phyloP scores from a whole-genome alignment of 306 rosid genomes.

The Trichosanthes cucumerina region DNA sequence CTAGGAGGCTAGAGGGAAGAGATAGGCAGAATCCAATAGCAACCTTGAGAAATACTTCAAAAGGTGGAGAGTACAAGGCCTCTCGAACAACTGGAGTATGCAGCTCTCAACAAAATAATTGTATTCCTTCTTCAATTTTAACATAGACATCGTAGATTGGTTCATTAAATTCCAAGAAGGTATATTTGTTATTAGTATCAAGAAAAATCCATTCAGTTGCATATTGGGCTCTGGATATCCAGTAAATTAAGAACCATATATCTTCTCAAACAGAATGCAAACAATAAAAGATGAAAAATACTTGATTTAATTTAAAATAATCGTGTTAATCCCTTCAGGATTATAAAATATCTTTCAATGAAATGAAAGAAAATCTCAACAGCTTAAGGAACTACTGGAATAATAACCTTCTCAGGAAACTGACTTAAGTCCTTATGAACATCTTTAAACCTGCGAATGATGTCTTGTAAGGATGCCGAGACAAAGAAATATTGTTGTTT shows the following conservation, averaged over 20 bases:
- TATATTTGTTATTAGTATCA: not conserved
- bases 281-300: not conserved
- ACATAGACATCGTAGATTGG: not conserved
- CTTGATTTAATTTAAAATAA: not conserved
- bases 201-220: not conserved
- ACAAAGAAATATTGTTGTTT: conserved; percentile 71
- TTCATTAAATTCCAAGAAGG: not conserved
- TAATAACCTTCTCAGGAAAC: conserved; percentile 53
- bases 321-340: not conserved
- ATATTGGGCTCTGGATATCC: not conserved
- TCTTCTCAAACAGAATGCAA: not conserved
- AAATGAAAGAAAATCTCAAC: not conserved
- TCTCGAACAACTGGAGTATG: not conserved
- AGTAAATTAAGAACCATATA: not conserved
- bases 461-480: conserved; percentile 65
- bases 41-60: not conserved
- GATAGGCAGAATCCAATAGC: not conserved
- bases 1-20: not conserved
- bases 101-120: not conserved
- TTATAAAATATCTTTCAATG: not conserved
- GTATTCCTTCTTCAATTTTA: not conserved
- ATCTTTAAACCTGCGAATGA: conserved; percentile 65
- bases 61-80: not conserved
- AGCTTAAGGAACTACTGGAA: conserved; percentile 8
- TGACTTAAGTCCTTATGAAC: conserved; percentile 42